Base-by-base conservation (phyloP, 2,329 filamentous ascomycete genomes). In the Venturia aucupariae region DNA sequence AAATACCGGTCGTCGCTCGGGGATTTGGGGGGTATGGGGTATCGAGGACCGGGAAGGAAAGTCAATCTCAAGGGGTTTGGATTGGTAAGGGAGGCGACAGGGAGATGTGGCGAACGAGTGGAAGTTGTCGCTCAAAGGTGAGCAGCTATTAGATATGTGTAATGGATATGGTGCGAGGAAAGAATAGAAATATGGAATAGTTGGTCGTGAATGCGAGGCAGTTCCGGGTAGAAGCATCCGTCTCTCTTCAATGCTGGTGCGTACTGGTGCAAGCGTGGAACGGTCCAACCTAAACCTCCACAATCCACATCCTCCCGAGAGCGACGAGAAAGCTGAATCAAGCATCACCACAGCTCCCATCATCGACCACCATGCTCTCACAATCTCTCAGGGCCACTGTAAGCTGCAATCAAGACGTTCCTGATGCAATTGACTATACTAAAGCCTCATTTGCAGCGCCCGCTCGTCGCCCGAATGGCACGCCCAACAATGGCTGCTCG, bases 341-440 rank as follows among this genome's bases (percentile, higher is more conserved):
- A 59, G 46, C 46, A 55, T 48, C 41, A 63, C 30, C 30, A 55
- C 46, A 30, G 15, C 63, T 35, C 48, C 42, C n/a, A 32, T 38
- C 46, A 44, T 57, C 62, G 42, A 51, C 48, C 59, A 54, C 74
- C 75, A 85, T 85, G 82, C 78, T 85, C 78, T 82, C 81, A 73
- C 82, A 84, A 76, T 81, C 83, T 75, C 77, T 85, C 77, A 81
- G 83, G 78, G 80, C 82, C 73, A 84, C 83, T 75, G 84, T 86
- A 78, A 72, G 80, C 64, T 51, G 3, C 42, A 27, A 62, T 64
- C 44, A 57, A 24, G 63, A n/a, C 65, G 64, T 51, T 41, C 44
- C 64, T 63, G 42, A 65, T 62, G 51, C 61, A 68, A 65, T 59
- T 64, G 48, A 59, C 24, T 44, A 48, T 67, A 66, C 70, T 77